A percentile compares a stretch with the other conserved stretches of the same genome.
Evolutionary conservation across 2,329 filamentous ascomycete species (phyloP).

Genomic region (Diaporthe ampelina): DNA sequence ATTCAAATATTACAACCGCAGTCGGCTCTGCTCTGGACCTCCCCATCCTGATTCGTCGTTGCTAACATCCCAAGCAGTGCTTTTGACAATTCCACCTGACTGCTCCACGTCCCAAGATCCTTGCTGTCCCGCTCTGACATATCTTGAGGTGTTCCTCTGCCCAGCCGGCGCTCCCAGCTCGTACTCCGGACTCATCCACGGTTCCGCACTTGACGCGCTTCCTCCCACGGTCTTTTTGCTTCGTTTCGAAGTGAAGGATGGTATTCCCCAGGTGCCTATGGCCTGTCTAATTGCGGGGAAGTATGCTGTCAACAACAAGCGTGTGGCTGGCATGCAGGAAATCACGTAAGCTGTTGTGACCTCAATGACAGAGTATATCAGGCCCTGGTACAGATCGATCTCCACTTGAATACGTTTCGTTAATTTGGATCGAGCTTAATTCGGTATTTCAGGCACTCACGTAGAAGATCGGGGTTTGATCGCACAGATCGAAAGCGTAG

Average conservation of each 20-base stretch:
- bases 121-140: slow-evolving; percentile 4
- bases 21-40: neutral
- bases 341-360: slow-evolving; percentile 12
- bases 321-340: slow-evolving; percentile 3
- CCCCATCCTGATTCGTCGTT: neutral
- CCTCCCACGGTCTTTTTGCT: slow-evolving; percentile 14
- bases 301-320: neutral
- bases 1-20: neutral
- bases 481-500: slow-evolving; percentile 1
- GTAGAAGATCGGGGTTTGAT: neutral
- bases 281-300: slow-evolving; percentile 9
- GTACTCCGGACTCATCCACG: slow-evolving; percentile 6
- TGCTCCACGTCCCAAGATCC: slow-evolving; percentile 8
- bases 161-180: neutral
- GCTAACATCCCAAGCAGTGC: neutral
- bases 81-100: slow-evolving; percentile 8
- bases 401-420: neutral
- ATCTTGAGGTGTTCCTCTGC: neutral
- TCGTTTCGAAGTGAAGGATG: neutral
- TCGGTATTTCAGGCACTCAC: neutral
- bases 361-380: slow-evolving; percentile 5
- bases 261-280: slow-evolving; percentile 3
- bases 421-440: neutral
- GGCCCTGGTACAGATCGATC: neutral
- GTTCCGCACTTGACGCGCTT: slow-evolving; percentile 4